Conservation (phyloP, 2,329 filamentous ascomycete genomes). For the Pyrenophora graminea region DNA sequence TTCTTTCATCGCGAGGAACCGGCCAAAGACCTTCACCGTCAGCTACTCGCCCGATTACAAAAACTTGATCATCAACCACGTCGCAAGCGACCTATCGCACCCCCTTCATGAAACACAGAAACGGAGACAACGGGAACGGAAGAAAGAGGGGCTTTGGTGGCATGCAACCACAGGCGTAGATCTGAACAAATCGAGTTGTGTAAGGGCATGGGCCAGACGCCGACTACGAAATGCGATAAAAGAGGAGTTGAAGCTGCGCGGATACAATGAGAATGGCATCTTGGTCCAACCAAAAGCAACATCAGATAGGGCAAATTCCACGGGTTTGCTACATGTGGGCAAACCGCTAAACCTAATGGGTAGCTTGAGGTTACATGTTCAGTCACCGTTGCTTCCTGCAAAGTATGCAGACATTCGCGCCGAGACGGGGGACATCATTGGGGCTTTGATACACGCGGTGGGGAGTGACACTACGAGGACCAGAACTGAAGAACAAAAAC, state of each 20-base stretch:
- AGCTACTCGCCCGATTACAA: constrained; percentile 31
- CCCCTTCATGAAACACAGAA: constrained; percentile 30
- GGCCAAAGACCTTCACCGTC: constrained; percentile 26
- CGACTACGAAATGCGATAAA: constrained; percentile 38
- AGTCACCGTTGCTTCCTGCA: constrained; percentile 28
- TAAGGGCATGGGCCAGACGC: constrained; percentile 38
- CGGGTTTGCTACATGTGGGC: constrained; percentile 6
- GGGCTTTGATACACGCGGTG: constrained; percentile 9
- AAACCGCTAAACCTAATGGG: constrained; percentile 26
- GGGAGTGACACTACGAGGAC: not conserved
- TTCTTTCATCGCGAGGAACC: constrained; percentile 18
- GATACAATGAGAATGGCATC: constrained; percentile 35
- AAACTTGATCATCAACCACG: constrained; percentile 27
- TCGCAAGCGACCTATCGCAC: constrained; percentile 29
- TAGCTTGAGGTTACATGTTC: constrained; percentile 32
- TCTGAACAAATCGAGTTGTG: constrained; percentile 37
- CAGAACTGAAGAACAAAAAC: not conserved
- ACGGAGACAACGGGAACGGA: constrained; percentile 23
- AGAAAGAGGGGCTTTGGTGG: constrained; percentile 41
- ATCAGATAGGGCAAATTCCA: not conserved
- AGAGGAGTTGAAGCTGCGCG: constrained; percentile 33
- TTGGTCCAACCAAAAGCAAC: constrained; percentile 14
- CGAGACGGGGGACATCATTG: constrained; percentile 26
- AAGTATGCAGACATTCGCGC: constrained; percentile 33
- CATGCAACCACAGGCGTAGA: constrained; percentile 28